Conservation (phyloP, 1,284 basidiomycete genomes). For the Porodaedalea pini region DNA sequence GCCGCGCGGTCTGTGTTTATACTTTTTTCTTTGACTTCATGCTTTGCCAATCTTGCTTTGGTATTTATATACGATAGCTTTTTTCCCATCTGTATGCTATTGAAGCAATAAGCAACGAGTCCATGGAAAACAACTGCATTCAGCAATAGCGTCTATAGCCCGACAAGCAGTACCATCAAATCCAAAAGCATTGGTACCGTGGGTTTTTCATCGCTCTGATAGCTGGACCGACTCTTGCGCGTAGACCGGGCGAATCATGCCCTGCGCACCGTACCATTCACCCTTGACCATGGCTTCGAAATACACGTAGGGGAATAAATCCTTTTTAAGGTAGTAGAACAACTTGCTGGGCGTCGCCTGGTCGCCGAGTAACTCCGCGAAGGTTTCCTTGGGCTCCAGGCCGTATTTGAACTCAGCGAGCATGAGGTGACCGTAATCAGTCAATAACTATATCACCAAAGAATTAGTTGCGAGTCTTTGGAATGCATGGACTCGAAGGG, state of each 20-base stretch:
- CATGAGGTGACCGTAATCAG: conserved; percentile 84
- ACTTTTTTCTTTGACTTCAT: conserved; percentile 2
- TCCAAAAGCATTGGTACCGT: too few species aligned
- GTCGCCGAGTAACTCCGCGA: conserved; percentile 61
- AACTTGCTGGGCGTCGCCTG: conserved; percentile 65
- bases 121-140: too few species aligned
- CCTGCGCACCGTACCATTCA: conserved; percentile 63
- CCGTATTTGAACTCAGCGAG: conserved; percentile 92
- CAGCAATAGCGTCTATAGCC: too few species aligned
- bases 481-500: conserved; percentile 18
- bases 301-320: conserved; percentile 87
- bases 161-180: too few species aligned
- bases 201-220: too few species aligned
- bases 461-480: conserved; percentile 24
- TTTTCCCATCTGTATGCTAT: too few species aligned
- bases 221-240: too few species aligned
- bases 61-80: background rate
- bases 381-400: conserved; percentile 82
- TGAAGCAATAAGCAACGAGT: too few species aligned
- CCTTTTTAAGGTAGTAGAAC: conserved; percentile 93
- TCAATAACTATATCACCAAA: conserved; percentile 56
- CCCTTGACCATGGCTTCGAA: conserved; percentile 81
- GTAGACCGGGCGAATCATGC: conserved; percentile 46
- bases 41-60: conserved; percentile 1
- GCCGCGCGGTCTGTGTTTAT: too few species aligned